phyloP scores from a whole-genome alignment of 2,329 filamentous ascomycete genomes.

The Fusarium succisae region DNA sequence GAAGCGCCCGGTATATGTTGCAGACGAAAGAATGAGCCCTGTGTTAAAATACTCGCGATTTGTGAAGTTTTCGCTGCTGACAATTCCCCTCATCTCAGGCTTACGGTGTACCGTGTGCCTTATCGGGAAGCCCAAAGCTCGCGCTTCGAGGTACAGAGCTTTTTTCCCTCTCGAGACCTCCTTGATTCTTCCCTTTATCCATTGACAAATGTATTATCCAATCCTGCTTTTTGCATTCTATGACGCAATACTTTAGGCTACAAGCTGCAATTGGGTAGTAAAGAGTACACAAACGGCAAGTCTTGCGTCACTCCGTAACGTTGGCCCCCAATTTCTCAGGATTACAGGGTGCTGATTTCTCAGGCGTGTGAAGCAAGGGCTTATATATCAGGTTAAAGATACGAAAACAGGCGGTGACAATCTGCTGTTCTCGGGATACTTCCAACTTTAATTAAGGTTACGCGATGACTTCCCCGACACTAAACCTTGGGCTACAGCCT shows the following conservation, averaged over 20 bases:
- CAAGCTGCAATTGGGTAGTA: not conserved
- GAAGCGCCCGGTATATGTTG: not conserved
- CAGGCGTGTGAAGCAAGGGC: not conserved
- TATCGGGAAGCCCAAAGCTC: fast-evolving
- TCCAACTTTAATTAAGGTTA: not conserved
- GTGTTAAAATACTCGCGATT: not conserved
- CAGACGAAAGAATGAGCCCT: not conserved
- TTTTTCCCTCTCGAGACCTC: fast-evolving
- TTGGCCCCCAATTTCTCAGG: not conserved
- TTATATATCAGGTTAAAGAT: not conserved
- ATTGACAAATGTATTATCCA: fast-evolving
- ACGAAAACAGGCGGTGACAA: not conserved
- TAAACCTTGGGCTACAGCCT: not conserved
- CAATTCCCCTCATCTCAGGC: not conserved
- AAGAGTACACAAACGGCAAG: not conserved
- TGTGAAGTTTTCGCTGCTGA: not conserved
- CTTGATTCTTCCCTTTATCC: too few relatives aligned
- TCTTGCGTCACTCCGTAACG: not conserved
- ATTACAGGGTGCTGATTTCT: not conserved
- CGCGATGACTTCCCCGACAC: not conserved
- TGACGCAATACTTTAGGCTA: not conserved
- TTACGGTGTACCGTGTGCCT: not conserved
- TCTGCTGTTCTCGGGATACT: not conserved
- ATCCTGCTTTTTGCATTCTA: not conserved
- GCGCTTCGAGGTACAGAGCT: not conserved